Conservation (phyloP, 768 basidiomycete genomes). For the Leccinum barrowsii region DNA sequence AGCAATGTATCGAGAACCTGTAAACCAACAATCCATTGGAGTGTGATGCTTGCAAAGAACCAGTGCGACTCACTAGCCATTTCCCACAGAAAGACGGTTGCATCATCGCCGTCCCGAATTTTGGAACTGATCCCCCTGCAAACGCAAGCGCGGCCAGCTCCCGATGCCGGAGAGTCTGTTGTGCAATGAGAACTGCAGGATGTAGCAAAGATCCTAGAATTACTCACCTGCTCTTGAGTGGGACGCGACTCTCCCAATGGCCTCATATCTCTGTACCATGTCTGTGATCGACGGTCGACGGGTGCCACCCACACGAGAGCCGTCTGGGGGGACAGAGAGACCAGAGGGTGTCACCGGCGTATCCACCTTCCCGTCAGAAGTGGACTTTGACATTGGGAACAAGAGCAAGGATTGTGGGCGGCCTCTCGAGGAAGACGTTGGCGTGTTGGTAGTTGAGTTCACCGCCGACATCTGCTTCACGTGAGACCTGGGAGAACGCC, state of each 20-base stretch:
- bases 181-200: background rate
- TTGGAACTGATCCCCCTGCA: slow-evolving; percentile 51
- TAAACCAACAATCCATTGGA: background rate
- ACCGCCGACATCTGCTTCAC: slow-evolving; percentile 29
- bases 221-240: slow-evolving; percentile 55
- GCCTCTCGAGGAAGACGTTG: slow-evolving; percentile 41
- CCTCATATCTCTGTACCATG: slow-evolving; percentile 82
- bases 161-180: slow-evolving; percentile 51
- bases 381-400: slow-evolving; percentile 47
- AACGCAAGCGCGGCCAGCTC: slow-evolving; percentile 62
- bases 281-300: slow-evolving; percentile 81
- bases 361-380: slow-evolving; percentile 38
- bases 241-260: slow-evolving; percentile 42
- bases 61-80: slow-evolving; percentile 62
- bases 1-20: slow-evolving; percentile 69
- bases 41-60: background rate
- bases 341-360: slow-evolving; percentile 32
- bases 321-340: slow-evolving; percentile 48
- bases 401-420: slow-evolving; percentile 84
- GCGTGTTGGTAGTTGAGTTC: slow-evolving; percentile 19
- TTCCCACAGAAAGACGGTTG: slow-evolving; percentile 75
- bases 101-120: slow-evolving; percentile 60
- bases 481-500: slow-evolving; percentile 28
- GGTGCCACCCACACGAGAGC: slow-evolving; percentile 33
- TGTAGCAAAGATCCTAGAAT: background rate